Evolutionary conservation across 805 yeast species (phyloP).

Genomic region (Kuraishia hungarica): DNA sequence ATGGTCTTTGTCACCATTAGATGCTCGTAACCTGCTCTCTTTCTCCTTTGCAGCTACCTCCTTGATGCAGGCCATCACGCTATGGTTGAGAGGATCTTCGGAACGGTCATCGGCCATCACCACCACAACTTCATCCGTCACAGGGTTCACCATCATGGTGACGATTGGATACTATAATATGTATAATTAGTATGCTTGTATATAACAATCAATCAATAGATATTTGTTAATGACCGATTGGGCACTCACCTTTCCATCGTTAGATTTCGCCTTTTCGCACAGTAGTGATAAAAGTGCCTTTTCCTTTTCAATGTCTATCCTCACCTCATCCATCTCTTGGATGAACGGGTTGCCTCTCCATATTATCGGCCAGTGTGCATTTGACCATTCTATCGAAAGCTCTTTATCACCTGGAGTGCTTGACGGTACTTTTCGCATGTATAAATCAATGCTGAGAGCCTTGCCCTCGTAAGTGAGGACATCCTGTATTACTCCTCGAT

Average conservation of each 20-base stretch:
- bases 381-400: slow-evolving; percentile 57
- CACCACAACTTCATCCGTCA: slow-evolving; percentile 29
- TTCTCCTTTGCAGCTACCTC: slow-evolving; percentile 51
- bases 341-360: slow-evolving; percentile 92
- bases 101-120: slow-evolving; percentile 30
- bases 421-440: slow-evolving; percentile 36
- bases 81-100: slow-evolving; percentile 55
- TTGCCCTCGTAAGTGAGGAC: neutral
- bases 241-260: slow-evolving; percentile 11
- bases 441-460: neutral
- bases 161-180: slow-evolving; percentile 33
- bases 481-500: neutral
- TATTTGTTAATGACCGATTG: neutral
- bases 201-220: slow-evolving; percentile 8
- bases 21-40: slow-evolving; percentile 21
- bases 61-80: slow-evolving; percentile 65
- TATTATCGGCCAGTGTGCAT: slow-evolving; percentile 72
- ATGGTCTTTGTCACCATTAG: slow-evolving; percentile 1
- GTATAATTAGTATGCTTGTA: slow-evolving; percentile 4
- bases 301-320: slow-evolving; percentile 38
- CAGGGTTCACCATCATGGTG: slow-evolving; percentile 59
- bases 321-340: slow-evolving; percentile 52
- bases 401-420: slow-evolving; percentile 67
- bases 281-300: slow-evolving; percentile 23
- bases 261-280: slow-evolving; percentile 15